These are phyloP conservation scores for Backusella tarrabulga DNA, from an alignment of 192 early-diverging fungal species.

Conservation along the genomic window DNA sequence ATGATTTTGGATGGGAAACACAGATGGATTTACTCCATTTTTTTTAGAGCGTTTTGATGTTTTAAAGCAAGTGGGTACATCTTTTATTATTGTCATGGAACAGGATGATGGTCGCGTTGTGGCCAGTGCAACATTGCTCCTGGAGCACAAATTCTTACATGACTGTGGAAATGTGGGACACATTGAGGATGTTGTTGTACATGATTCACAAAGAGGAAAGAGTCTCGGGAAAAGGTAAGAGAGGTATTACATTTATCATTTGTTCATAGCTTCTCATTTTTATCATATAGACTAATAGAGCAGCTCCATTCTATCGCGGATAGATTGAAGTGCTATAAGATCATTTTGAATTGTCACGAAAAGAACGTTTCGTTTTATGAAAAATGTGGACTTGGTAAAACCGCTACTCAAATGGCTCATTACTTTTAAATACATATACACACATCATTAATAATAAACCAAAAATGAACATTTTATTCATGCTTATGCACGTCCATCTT, in stretches of 20 bases:
- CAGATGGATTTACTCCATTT: background rate
- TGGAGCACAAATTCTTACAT: constrained; percentile 91
- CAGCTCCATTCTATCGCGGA: constrained; percentile 77
- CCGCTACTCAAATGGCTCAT: constrained; percentile 71
- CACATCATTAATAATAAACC: background rate
- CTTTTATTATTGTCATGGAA: constrained; percentile 88
- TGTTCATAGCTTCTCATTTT: background rate
- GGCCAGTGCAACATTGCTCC: constrained; percentile 82
- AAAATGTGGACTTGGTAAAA: constrained; percentile 83
- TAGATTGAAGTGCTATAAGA: constrained; percentile 89
- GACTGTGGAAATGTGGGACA: constrained; percentile 84
- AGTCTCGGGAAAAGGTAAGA: constrained; percentile 55
- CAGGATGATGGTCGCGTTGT: constrained; percentile 61
- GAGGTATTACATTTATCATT: background rate
- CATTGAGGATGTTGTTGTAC: constrained; percentile 89
- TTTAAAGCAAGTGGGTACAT: constrained; percentile 65
- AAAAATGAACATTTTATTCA: background rate
- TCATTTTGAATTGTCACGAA: constrained; percentile 66
- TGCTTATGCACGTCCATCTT: background rate
- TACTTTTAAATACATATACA: constrained; percentile 36
- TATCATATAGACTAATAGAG: constrained; percentile 66
- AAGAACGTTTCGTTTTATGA: constrained; percentile 90
- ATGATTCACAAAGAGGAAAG: constrained; percentile 70
- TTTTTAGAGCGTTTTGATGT: constrained; percentile 67
- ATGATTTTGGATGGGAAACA: too few species aligned